A percentile compares a stretch with the other conserved stretches of the same genome.
Conservation (phyloP, 345 rosid species). For the Dovyalis caffra region DNA sequence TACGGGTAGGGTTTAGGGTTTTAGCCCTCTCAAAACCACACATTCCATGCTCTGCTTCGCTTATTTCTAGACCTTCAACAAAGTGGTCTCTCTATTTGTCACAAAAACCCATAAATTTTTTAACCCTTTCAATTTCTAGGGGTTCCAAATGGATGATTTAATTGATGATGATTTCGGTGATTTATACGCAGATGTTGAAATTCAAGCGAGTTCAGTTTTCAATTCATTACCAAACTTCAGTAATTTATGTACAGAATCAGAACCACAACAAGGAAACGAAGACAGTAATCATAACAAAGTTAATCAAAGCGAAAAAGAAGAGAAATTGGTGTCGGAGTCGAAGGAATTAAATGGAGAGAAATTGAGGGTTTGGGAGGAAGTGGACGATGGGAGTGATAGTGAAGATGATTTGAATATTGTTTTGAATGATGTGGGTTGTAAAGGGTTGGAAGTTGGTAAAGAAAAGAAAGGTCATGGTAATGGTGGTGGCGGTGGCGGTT, state of each 20-base stretch:
- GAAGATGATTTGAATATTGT: conserved; percentile 71
- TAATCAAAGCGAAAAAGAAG: not conserved
- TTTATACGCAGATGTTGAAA: conserved; percentile 51
- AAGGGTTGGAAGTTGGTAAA: conserved; percentile 14
- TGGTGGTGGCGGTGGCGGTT: conserved; percentile 19
- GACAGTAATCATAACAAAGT: not conserved
- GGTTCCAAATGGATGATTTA: conserved; percentile 26
- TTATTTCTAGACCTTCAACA: not conserved
- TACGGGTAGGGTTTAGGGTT: conserved; percentile 11
- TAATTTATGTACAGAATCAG: conserved; percentile 13
- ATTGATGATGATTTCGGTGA: conserved; percentile 63
- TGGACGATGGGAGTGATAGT: conserved; percentile 42
- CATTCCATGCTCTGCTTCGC: not conserved
- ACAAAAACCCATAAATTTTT: not conserved
- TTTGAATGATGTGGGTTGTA: conserved; percentile 54
- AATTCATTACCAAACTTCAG: conserved; percentile 11
- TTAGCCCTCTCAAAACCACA: not conserved
- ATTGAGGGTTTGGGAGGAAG: conserved; percentile 16
- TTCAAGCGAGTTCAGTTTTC: conserved; percentile 32
- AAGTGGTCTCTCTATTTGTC: not conserved
- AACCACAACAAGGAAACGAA: conserved; percentile 3
- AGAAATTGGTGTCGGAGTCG: conserved; percentile 6
- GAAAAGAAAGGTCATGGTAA: not conserved
- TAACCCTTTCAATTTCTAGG: not conserved
- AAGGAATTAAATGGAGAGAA: conserved; percentile 16